A percentile compares a stretch with the other conserved stretches of the same genome.
Evolutionary conservation across 2,329 filamentous ascomycete genomes (phyloP).

Genomic region (Zopfia rhizophila): DNA sequence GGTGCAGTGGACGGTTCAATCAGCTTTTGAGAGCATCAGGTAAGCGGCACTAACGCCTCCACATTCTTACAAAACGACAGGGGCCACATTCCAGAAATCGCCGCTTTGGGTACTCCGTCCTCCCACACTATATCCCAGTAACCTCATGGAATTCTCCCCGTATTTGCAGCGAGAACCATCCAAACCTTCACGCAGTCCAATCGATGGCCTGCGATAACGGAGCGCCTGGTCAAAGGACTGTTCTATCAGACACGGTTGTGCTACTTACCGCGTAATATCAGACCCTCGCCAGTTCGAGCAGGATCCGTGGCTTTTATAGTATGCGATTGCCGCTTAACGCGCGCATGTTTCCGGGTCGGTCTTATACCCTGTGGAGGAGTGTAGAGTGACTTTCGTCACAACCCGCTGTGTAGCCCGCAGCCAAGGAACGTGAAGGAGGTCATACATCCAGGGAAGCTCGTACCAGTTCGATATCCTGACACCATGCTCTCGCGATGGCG

Average conservation of each 20-base stretch:
- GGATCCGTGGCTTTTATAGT: neutral
- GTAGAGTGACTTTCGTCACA: neutral
- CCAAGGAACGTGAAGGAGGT: conserved; percentile 25
- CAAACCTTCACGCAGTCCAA: conserved; percentile 20
- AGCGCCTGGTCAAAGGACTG: conserved; percentile 4
- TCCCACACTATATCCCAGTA: too few species aligned
- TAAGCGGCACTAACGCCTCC: conserved; percentile 16
- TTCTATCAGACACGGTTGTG: neutral
- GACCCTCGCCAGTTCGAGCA: too few species aligned
- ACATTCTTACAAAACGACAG: too few species aligned
- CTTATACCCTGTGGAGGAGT: neutral
- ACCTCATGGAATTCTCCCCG: too few species aligned
- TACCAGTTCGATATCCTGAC: conserved; percentile 15
- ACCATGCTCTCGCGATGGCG: conserved; percentile 7
- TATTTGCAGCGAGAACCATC: too few species aligned
- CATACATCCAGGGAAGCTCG: conserved; percentile 15
- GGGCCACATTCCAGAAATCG: too few species aligned
- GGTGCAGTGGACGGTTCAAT: conserved; percentile 22
- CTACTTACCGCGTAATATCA: neutral
- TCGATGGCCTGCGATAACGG: conserved; percentile 25
- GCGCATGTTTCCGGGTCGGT: conserved; percentile 3
- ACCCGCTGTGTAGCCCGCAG: neutral
- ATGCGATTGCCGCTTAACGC: conserved; percentile 16
- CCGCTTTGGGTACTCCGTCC: too few species aligned
- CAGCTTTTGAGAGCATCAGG: conserved; percentile 20